phyloP scores from a whole-genome alignment of 345 rosid species.

The Ceriops tagal region DNA sequence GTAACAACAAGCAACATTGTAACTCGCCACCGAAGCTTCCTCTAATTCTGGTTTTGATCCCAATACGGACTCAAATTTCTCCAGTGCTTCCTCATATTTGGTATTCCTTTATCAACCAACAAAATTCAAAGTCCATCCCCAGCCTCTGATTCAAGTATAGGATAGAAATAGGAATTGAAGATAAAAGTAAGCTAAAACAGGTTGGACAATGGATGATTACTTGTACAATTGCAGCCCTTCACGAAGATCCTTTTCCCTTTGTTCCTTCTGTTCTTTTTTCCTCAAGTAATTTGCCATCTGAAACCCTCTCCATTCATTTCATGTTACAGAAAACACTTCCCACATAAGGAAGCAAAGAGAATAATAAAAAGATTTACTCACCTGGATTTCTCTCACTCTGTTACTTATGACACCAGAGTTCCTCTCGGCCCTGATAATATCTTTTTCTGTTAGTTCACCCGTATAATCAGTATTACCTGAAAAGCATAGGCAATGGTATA shows the following conservation, averaged over 20 bases:
- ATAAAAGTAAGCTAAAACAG: not conserved
- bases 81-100: slow-evolving; percentile 79
- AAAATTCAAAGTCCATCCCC: not conserved
- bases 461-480: slow-evolving; percentile 61
- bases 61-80: slow-evolving; percentile 88
- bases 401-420: slow-evolving; percentile 79
- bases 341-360: not conserved
- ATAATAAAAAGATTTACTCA: slow-evolving; percentile 25
- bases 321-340: not conserved
- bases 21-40: slow-evolving; percentile 82
- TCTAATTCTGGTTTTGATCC: slow-evolving; percentile 74
- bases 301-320: slow-evolving; percentile 16
- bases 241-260: slow-evolving; percentile 72
- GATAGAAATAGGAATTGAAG: not conserved
- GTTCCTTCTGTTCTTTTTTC: slow-evolving; percentile 72
- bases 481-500: not conserved
- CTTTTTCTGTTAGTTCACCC: slow-evolving; percentile 84
- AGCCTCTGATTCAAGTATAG: not conserved
- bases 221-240: slow-evolving; percentile 74
- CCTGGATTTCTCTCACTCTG: slow-evolving; percentile 88
- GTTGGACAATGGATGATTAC: slow-evolving; percentile 26
- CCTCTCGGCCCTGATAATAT: slow-evolving; percentile 93
- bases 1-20: slow-evolving; percentile 94
- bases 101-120: slow-evolving; percentile 44
- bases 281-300: slow-evolving; percentile 79